These are phyloP conservation scores for Podaxis sp. DNA, from an alignment of 768 basidiomycete species.

Conservation along the genomic window DNA sequence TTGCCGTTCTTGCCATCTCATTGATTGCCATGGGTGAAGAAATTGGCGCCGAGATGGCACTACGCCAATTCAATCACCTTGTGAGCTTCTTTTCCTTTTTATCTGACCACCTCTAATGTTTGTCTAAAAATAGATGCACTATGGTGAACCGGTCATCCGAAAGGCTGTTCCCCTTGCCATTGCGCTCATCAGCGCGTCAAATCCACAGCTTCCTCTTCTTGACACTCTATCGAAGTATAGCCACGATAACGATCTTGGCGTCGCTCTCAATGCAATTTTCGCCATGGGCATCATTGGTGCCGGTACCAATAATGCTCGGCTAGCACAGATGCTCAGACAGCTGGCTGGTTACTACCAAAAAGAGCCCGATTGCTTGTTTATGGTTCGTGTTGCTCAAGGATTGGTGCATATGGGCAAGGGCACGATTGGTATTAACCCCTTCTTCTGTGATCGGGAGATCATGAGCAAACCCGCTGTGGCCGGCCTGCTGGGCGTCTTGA, in stretches of 20 bases:
- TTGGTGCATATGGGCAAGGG: conserved; percentile 99
- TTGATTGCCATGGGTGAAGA: conserved; percentile 98
- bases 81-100: conserved; percentile 41
- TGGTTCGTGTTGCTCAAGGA: conserved; percentile 94
- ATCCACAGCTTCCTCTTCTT: conserved; percentile 90
- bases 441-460: conserved; percentile 89
- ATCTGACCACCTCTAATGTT: not conserved
- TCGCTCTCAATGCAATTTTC: conserved; percentile 95
- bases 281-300: conserved; percentile 99
- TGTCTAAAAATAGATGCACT: conserved; percentile 81
- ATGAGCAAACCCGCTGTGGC: conserved; percentile 89
- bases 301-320: conserved; percentile 96
- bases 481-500: conserved; percentile 82
- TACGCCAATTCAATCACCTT: conserved; percentile 95
- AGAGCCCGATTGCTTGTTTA: conserved; percentile 94
- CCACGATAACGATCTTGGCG: conserved; percentile 96
- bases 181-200: conserved; percentile 92
- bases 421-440: conserved; percentile 94
- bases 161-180: conserved; percentile 94
- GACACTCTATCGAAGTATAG: conserved; percentile 99
- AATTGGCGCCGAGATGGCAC: conserved; percentile 95
- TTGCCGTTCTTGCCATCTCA: conserved; percentile 92
- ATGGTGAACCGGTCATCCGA: conserved; percentile 90
- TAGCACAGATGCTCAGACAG: conserved; percentile 97
- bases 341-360: conserved; percentile 98